Evolutionary conservation across 2,329 filamentous ascomycete genomes (phyloP).

Genomic region (Helotiales sp.): DNA sequence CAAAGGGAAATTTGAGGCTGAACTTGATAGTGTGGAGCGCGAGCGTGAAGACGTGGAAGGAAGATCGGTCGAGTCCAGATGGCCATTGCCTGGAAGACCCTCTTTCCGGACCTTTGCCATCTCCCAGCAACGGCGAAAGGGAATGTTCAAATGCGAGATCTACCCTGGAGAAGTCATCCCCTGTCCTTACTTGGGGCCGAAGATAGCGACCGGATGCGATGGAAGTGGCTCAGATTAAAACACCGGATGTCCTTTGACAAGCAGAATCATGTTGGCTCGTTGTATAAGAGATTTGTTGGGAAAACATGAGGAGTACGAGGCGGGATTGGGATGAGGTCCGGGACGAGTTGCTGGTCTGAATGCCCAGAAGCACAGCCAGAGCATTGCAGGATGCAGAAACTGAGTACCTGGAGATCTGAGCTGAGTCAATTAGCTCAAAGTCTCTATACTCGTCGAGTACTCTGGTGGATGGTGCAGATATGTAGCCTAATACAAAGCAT

Average conservation of each 20-base stretch:
- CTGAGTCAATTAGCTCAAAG: background rate
- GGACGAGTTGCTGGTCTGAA: background rate
- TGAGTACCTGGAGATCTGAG: too few relatives aligned
- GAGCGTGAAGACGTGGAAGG: background rate
- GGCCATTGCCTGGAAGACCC: background rate
- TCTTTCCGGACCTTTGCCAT: background rate
- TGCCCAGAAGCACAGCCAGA: background rate
- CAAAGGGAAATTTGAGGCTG: background rate
- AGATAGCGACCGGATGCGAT: background rate
- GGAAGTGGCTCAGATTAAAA: background rate
- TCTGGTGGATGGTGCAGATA: background rate
- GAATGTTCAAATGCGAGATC: background rate
- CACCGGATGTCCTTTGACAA: background rate
- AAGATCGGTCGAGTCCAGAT: background rate
- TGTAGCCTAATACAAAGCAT: background rate
- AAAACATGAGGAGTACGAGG: too few relatives aligned
- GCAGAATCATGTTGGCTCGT: background rate
- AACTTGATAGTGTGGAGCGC: background rate
- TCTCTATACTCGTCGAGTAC: background rate
- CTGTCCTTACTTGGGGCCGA: background rate
- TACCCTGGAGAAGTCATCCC: background rate
- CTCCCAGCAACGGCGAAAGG: background rate
- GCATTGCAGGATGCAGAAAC: background rate
- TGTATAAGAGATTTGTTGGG: background rate
- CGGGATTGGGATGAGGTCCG: too few relatives aligned